Evolutionary conservation across 208 protist genomes (phyloP), one percentile per base, ranked within the genome.

Genomic region (Acanthamoeba rhysodes): DNA sequence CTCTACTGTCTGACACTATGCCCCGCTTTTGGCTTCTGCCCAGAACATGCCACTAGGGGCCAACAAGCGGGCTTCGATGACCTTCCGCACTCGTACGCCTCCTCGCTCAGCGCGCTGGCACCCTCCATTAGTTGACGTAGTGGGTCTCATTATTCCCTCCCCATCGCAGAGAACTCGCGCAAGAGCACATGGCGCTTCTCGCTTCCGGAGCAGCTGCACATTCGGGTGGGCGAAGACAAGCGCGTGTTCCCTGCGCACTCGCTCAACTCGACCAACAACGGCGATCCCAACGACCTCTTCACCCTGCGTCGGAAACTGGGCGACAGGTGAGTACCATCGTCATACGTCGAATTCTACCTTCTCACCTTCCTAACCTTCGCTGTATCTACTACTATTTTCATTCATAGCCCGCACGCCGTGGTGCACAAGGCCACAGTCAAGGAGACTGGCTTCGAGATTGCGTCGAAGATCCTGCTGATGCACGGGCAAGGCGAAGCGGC

Each of bases 181-280:
- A 92, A 92, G 45, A 92, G 55, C 64, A 76, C 85, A 0, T 92
- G 85, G 85, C 85, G 85, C 37, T 92, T 92, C 55, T 92, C 85
- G 16, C 64, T 92, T 18, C 85, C 85, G 2, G 85, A 92, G 85
- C 85, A 92, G 57, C 57, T 92, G 14, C 85, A 92, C 55, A 72
- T 14, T 34, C 32, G 85, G 16, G 29, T 92, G 55, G 85, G 85
- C 16, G 85, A 92, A 27, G 85, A 92, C 85, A 92, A 53, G 85
- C 55, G 85, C 29, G 85, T 92, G 29, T 92, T 92, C 29, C 85
- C 85, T 5, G 55, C 64, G 12, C 59, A 66, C 45, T 66, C 85
- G 24, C 29, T 37, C 29, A 92, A n/a, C 27, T 48, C 22, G 41
- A 22, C 22, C 41, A 45, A 45, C 6, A 85, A 59, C 45, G 76